phyloP scores from a whole-genome alignment of 257 asterid genomes.

The Primulina eburnea region DNA sequence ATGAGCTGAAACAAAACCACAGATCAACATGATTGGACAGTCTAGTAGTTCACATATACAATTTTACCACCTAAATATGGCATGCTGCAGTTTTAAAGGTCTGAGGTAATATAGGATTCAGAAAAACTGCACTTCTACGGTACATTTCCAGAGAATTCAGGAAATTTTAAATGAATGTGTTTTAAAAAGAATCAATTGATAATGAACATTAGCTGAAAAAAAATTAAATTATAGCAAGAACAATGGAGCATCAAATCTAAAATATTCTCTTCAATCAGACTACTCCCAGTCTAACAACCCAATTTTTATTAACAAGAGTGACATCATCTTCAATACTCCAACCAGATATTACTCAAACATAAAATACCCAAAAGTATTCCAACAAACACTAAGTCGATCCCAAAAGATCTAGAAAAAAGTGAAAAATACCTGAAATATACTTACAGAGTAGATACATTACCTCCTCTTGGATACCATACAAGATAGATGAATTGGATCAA shows the following conservation, averaged over 20 bases:
- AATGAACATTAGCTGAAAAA: background rate
- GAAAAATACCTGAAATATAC: background rate
- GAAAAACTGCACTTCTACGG: conserved; percentile 11
- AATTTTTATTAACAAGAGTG: conserved; percentile 8
- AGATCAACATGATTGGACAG: conserved; percentile 20
- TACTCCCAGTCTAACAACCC: conserved; percentile 14
- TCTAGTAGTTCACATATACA: conserved; percentile 18
- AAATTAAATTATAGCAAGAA: background rate
- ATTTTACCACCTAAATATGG: conserved; percentile 7
- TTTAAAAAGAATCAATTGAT: conserved; percentile 15
- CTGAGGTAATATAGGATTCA: conserved; percentile 1
- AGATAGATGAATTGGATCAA: conserved; percentile 53
- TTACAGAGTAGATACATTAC: conserved; percentile 30
- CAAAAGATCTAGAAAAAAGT: background rate
- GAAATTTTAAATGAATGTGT: background rate
- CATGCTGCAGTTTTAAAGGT: background rate
- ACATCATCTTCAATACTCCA: conserved; percentile 15
- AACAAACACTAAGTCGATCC: background rate
- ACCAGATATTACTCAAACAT: conserved; percentile 14
- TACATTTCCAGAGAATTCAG: background rate
- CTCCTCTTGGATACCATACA: conserved; percentile 54
- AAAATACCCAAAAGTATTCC: background rate
- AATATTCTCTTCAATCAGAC: background rate
- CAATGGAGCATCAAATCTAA: conserved; percentile 13
- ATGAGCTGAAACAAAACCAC: conserved; percentile 47